Conservation (phyloP, 176 grass and related monocot genomes). For the Cenchrus fungigraminus region DNA sequence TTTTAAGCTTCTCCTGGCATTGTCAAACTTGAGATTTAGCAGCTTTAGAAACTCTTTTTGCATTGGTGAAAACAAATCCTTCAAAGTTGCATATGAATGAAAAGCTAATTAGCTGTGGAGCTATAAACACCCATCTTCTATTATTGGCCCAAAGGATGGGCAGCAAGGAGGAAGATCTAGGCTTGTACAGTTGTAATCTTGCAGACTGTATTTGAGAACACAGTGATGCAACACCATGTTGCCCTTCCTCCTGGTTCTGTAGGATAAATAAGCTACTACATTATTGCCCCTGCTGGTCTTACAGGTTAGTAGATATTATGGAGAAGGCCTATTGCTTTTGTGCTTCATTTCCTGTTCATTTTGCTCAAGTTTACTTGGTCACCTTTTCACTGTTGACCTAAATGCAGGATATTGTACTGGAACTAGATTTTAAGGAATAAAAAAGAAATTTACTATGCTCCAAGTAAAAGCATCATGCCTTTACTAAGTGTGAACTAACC, state of each 20-base stretch:
- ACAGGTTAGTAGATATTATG: constrained; percentile 47
- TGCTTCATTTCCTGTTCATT: constrained; percentile 11
- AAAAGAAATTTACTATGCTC: constrained; percentile 89
- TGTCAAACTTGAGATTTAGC: constrained; percentile 84
- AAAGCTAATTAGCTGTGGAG: constrained; percentile 79
- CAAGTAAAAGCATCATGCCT: constrained; percentile 55
- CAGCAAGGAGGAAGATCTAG: constrained; percentile 98
- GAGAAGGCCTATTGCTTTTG: neutral
- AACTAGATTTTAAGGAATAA: constrained; percentile 88
- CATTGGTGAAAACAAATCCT: constrained; percentile 89
- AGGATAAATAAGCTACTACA: constrained; percentile 69
- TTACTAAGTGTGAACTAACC: constrained; percentile 10
- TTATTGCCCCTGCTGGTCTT: constrained; percentile 77
- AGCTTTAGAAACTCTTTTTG: constrained; percentile 86
- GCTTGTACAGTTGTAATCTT: constrained; percentile 79
- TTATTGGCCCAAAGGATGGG: constrained; percentile 96
- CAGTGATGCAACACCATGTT: constrained; percentile 74
- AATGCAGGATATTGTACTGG: constrained; percentile 77
- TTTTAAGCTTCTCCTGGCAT: constrained; percentile 89
- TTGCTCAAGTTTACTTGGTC: constrained; percentile 1
- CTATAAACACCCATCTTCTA: constrained; percentile 83
- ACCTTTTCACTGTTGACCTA: constrained; percentile 6
- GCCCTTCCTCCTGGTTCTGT: constrained; percentile 88
- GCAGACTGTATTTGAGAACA: constrained; percentile 78
- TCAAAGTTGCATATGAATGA: constrained; percentile 96